Percentiles rank a stretch among this genome's conserved stretches.
Evolutionary conservation across 345 rosid genomes (phyloP).

Genomic region (Rhodomyrtus tomentosa): DNA sequence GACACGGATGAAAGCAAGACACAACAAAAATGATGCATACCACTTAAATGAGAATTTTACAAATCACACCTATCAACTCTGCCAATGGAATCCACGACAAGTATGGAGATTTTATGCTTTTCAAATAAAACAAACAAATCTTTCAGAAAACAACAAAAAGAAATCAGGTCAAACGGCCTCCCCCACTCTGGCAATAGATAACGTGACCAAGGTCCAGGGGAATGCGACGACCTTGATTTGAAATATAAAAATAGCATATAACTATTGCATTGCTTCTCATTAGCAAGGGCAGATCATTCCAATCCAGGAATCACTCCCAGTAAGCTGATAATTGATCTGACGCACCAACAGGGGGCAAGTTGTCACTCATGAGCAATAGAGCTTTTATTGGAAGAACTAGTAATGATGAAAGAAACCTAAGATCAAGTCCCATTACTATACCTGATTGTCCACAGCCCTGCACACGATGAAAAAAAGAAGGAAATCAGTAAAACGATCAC

Average conservation of each 20-base stretch:
- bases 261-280: background rate
- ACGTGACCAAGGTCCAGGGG: background rate
- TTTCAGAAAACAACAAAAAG: background rate
- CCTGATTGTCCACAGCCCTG: constrained; percentile 98
- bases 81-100: background rate
- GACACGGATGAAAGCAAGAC: background rate
- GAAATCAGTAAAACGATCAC: background rate
- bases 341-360: background rate
- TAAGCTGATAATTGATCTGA: background rate
- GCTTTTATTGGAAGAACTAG: background rate
- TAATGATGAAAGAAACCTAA: no score
- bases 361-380: background rate
- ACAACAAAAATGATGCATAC: background rate
- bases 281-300: background rate
- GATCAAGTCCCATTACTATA: constrained; percentile 4
- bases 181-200: background rate
- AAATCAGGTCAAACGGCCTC: background rate
- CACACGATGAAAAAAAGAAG: constrained; percentile 6
- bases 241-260: background rate
- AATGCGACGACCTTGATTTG: background rate
- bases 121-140: background rate
- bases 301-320: background rate
- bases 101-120: background rate
- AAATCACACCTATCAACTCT: background rate
- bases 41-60: background rate